phyloP scores from a whole-genome alignment of 192 early-diverging fungal species.

The Entomortierella chlamydospora region DNA sequence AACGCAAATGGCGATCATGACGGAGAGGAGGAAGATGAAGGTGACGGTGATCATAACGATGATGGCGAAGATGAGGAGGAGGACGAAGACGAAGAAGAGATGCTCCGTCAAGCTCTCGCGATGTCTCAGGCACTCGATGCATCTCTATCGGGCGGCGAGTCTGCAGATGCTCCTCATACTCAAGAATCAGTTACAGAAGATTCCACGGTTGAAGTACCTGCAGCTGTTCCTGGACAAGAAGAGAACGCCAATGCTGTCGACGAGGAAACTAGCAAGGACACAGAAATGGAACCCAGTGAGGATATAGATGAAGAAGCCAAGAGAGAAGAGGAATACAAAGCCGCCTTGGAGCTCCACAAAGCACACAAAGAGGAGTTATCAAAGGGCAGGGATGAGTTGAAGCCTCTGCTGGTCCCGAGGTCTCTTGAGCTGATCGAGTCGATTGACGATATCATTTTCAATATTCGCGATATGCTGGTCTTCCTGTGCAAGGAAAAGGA shows the following conservation, averaged over 20 bases:
- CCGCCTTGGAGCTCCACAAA: constrained; percentile 38
- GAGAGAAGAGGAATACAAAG: constrained; percentile 65
- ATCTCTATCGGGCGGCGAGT: constrained; percentile 10
- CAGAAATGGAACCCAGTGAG: constrained; percentile 3
- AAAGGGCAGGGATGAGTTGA: constrained; percentile 60
- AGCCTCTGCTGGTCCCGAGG: constrained; percentile 30
- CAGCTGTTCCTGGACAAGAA: background rate
- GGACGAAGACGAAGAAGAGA: constrained; percentile 46
- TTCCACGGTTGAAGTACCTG: background rate
- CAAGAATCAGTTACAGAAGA: constrained; percentile 47
- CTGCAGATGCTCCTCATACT: constrained; percentile 49
- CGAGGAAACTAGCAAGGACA: background rate
- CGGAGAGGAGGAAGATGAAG: constrained; percentile 6
- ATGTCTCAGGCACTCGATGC: constrained; percentile 44
- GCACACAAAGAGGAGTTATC: constrained; percentile 47
- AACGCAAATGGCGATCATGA: background rate
- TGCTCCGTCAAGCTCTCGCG: constrained; percentile 48
- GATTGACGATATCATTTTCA: constrained; percentile 73
- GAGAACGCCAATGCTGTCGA: background rate
- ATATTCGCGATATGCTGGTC: constrained; percentile 72
- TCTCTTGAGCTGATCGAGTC: constrained; percentile 61
- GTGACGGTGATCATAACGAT: constrained; percentile 18
- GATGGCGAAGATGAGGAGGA: constrained; percentile 44
- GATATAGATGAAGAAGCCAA: constrained; percentile 26
- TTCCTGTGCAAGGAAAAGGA: constrained; percentile 65